Percentiles rank a stretch among this genome's conserved stretches.
phyloP scores from a whole-genome alignment of 371 early-diverging fungal species.

The Mucor indicus region DNA sequence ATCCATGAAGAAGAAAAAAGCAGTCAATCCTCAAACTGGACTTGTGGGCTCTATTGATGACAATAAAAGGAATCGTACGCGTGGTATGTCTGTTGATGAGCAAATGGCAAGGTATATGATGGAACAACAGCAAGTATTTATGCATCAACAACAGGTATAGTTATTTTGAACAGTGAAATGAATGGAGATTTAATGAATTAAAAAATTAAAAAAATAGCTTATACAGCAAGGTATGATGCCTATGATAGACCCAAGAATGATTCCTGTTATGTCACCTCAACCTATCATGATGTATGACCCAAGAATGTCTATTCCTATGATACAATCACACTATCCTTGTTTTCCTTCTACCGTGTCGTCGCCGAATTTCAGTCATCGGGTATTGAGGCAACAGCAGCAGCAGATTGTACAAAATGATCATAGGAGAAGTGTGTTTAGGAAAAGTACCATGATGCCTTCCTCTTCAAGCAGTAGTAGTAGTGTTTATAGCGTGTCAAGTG shows the following conservation, averaged over 20 bases:
- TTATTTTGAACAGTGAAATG: slow-evolving; percentile 2
- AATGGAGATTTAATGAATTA: not conserved
- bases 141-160: slow-evolving; percentile 21
- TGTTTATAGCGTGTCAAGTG: too few species aligned
- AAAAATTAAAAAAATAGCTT: slow-evolving; percentile 4
- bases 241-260: slow-evolving; percentile 36
- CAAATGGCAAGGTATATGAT: slow-evolving; percentile 20
- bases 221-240: slow-evolving; percentile 21
- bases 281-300: slow-evolving; percentile 11
- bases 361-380: too few species aligned
- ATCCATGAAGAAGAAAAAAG: slow-evolving; percentile 19
- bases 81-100: slow-evolving; percentile 18
- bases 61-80: slow-evolving; percentile 10
- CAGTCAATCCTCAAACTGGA: slow-evolving; percentile 31
- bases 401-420: too few species aligned
- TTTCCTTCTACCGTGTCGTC: too few species aligned
- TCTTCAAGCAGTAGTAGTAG: too few species aligned
- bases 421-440: too few species aligned
- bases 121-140: slow-evolving; percentile 38
- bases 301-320: too few species aligned
- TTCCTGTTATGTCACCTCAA: slow-evolving; percentile 20
- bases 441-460: too few species aligned
- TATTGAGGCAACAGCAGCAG: too few species aligned
- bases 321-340: too few species aligned
- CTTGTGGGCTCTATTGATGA: slow-evolving; percentile 36